Conservation (phyloP, 2,329 filamentous ascomycete genomes). For the Aureobasidium vineae region DNA sequence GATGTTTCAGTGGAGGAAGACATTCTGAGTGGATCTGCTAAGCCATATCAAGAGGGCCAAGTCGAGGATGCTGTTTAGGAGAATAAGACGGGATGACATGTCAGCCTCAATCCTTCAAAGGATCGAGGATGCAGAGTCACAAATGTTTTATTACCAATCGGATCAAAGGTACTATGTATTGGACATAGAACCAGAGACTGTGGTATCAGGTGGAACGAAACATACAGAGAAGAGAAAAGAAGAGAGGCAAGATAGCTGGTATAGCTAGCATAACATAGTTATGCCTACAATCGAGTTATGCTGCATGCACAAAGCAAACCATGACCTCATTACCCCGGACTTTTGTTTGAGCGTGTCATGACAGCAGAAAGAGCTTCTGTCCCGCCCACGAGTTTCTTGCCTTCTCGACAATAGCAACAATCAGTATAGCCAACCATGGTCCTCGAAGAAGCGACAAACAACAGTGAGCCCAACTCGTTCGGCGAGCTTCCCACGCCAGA, state of each 20-base stretch:
- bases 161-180: neutral
- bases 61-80: neutral
- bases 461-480: slow-evolving; percentile 6
- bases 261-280: neutral
- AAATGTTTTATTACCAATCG: neutral
- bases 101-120: neutral
- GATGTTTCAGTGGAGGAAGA: neutral
- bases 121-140: neutral
- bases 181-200: neutral
- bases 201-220: neutral
- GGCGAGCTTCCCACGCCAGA: slow-evolving; percentile 6
- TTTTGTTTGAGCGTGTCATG: neutral
- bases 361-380: neutral
- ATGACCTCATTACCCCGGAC: slow-evolving; percentile 11
- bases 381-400: neutral
- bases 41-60: neutral
- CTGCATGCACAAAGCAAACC: neutral
- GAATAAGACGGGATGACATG: neutral
- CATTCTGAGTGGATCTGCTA: neutral
- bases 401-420: neutral
- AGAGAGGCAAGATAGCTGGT: neutral
- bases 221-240: neutral
- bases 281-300: neutral
- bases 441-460: neutral
- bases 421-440: neutral